Evolutionary conservation across 805 yeast genomes (phyloP).

Genomic region (Teunomyces gatunensis): DNA sequence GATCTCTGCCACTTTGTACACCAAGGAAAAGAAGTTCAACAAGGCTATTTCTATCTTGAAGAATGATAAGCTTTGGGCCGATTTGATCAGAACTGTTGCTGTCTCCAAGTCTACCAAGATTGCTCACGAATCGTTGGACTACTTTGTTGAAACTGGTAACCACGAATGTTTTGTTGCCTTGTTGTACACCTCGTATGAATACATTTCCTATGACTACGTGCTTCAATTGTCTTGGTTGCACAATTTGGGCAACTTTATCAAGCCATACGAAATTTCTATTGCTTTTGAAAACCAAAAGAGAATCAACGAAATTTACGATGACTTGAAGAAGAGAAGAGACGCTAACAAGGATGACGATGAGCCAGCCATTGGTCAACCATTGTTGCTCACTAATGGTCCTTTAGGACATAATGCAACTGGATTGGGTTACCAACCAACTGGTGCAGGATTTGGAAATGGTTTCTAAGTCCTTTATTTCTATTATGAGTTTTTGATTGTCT

Average conservation of each 20-base stretch:
- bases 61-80: slow-evolving; percentile 91
- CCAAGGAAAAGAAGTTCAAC: slow-evolving; percentile 90
- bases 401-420: slow-evolving; percentile 33
- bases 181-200: slow-evolving; percentile 79
- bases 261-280: slow-evolving; percentile 87
- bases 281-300: slow-evolving; percentile 74
- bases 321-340: slow-evolving; percentile 67
- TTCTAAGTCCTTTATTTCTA: slow-evolving; percentile 16
- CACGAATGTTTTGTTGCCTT: slow-evolving; percentile 92
- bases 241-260: slow-evolving; percentile 75
- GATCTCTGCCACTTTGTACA: slow-evolving; percentile 90
- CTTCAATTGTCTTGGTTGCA: slow-evolving; percentile 90
- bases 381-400: slow-evolving; percentile 83
- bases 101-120: slow-evolving; percentile 73
- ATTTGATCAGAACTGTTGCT: slow-evolving; percentile 90
- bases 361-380: slow-evolving; percentile 55
- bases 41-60: slow-evolving; percentile 87
- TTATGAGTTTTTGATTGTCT: slow-evolving; percentile 4
- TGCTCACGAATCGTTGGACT: slow-evolving; percentile 82
- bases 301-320: slow-evolving; percentile 62
- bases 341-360: slow-evolving; percentile 51
- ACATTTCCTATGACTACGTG: slow-evolving; percentile 78
- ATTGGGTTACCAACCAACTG: slow-evolving; percentile 67
- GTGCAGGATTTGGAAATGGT: slow-evolving; percentile 65
- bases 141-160: slow-evolving; percentile 96